A percentile compares a stretch with the other conserved stretches of the same genome.
phyloP scores from a whole-genome alignment of 2,329 filamentous ascomycete species.

The Coleophoma cylindrospora region DNA sequence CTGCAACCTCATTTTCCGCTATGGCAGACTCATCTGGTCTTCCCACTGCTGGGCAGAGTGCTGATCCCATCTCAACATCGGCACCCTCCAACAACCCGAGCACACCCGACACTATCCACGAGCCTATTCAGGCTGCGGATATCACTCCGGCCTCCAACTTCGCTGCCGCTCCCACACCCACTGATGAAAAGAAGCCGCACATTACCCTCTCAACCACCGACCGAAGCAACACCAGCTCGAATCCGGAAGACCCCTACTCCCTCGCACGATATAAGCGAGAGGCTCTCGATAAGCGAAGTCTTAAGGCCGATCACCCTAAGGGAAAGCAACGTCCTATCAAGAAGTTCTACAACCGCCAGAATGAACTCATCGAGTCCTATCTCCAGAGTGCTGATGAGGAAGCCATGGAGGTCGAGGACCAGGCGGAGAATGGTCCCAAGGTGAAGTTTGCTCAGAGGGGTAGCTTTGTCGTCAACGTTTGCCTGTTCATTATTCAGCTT shows the following conservation, averaged over 20 bases:
- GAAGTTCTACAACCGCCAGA: conserved; percentile 42
- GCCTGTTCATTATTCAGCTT: conserved; percentile 51
- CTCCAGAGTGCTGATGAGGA: conserved; percentile 52
- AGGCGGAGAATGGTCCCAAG: conserved; percentile 42
- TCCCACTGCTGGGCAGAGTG: too few relatives aligned
- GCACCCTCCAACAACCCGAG: too few relatives aligned
- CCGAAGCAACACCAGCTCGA: conserved; percentile 1
- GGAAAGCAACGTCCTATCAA: conserved; percentile 37
- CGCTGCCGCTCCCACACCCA: background rate
- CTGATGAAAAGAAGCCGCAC: background rate
- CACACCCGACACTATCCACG: too few relatives aligned
- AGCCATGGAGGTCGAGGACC: conserved; percentile 43
- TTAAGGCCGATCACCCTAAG: conserved; percentile 41
- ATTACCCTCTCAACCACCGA: background rate
- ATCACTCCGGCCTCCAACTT: too few relatives aligned
- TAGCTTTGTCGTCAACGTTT: conserved; percentile 46
- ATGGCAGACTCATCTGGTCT: too few relatives aligned
- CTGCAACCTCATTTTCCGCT: too few relatives aligned
- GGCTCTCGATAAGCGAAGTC: conserved; percentile 35
- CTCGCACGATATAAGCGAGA: conserved; percentile 25
- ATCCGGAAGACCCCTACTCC: conserved; percentile 27
- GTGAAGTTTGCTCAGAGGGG: conserved; percentile 49
- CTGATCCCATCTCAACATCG: too few relatives aligned
- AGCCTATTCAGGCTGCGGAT: too few relatives aligned
- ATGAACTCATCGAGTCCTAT: conserved; percentile 45